Evolutionary conservation across 495 filamentous ascomycete species (phyloP).

Genomic region (Corynascus novoguineensis): DNA sequence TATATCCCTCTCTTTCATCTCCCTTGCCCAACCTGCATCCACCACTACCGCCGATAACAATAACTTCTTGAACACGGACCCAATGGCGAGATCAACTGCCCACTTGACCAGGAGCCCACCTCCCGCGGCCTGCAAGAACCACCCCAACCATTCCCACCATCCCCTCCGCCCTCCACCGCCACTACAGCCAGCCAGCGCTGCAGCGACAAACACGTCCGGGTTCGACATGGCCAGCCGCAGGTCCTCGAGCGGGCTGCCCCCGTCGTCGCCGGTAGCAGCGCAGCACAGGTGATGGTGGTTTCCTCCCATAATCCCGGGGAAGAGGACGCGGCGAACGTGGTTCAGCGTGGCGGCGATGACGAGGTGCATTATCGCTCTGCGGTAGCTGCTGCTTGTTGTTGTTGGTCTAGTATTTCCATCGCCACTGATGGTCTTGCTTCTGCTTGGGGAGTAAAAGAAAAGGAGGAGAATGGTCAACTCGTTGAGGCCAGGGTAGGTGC

Average conservation of each 20-base stretch:
- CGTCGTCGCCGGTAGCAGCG: too few relatives aligned
- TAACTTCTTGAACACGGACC: background rate
- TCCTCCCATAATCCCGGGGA: background rate
- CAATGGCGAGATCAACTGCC: background rate
- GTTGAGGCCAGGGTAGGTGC: too few relatives aligned
- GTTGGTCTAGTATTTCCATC: too few relatives aligned
- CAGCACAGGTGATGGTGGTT: too few relatives aligned
- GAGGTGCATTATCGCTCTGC: background rate
- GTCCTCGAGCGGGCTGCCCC: slow-evolving; percentile 24
- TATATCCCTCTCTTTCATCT: background rate
- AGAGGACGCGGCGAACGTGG: slow-evolving; percentile 23
- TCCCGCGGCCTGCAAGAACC: background rate
- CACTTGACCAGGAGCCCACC: background rate
- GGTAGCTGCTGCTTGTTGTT: background rate
- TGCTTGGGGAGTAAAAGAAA: too few relatives aligned
- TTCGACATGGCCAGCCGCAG: slow-evolving; percentile 21
- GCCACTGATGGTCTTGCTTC: too few relatives aligned
- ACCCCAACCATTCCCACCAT: background rate
- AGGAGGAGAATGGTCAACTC: too few relatives aligned
- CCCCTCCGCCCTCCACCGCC: background rate
- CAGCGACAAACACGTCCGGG: slow-evolving; percentile 24
- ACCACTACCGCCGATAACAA: background rate
- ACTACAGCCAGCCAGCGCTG: background rate
- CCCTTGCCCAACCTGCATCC: background rate
- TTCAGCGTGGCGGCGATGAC: slow-evolving; percentile 19